Conservation (phyloP, 2,329 filamentous ascomycete species). For the Fusarium miscanthi region DNA sequence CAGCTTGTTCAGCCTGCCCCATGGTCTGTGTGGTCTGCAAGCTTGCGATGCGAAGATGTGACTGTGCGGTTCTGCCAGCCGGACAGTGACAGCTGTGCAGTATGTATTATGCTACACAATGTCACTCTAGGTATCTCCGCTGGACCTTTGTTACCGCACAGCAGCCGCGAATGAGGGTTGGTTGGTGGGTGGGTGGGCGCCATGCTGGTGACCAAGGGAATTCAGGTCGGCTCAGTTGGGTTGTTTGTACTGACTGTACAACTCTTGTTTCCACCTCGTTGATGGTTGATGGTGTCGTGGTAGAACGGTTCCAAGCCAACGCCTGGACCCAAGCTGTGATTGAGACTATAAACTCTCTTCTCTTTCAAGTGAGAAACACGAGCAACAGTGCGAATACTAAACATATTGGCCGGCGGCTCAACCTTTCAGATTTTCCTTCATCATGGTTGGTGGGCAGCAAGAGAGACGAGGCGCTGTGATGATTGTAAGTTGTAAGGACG, state of each 20-base stretch:
- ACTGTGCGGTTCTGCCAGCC: constrained; percentile 28
- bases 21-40: constrained; percentile 22
- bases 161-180: constrained; percentile 18
- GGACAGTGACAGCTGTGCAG: constrained; percentile 36
- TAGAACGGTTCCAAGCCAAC: constrained; percentile 32
- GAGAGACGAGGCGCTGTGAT: constrained; percentile 35
- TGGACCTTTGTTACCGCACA: constrained; percentile 10
- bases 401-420: constrained; percentile 36
- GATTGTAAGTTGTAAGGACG: constrained; percentile 38
- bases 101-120: constrained; percentile 38
- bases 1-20: constrained; percentile 12
- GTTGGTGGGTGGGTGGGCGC: constrained; percentile 20
- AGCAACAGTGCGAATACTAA: constrained; percentile 8
- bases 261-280: neutral
- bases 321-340: constrained; percentile 24
- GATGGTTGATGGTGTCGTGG: constrained; percentile 17
- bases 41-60: constrained; percentile 36
- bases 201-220: constrained; percentile 23
- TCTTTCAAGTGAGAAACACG: constrained; percentile 1
- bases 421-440: constrained; percentile 11
- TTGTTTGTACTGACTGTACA: constrained; percentile 13
- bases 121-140: constrained; percentile 34
- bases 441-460: constrained; percentile 27
- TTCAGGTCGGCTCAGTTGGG: constrained; percentile 4
- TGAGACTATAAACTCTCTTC: constrained; percentile 16